phyloP scores from a whole-genome alignment of 805 yeast genomes.

The Saccharomycopsis javanensis region DNA sequence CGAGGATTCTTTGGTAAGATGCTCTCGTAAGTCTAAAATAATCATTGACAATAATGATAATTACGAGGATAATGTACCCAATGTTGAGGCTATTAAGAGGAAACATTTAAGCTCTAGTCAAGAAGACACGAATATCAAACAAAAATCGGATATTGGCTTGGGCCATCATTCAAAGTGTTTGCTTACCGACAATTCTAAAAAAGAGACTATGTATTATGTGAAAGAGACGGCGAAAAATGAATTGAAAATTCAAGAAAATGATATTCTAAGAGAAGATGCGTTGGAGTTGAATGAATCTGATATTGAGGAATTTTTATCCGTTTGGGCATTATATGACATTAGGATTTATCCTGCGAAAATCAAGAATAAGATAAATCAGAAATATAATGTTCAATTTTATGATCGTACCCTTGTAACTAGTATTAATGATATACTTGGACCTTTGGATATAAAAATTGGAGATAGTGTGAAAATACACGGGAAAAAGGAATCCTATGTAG shows the following conservation, averaged over 20 bases:
- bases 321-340: conserved; percentile 45
- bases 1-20: background rate
- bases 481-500: conserved; percentile 28
- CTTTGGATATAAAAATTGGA: conserved; percentile 49
- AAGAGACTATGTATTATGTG: background rate
- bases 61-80: too few species aligned
- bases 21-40: background rate
- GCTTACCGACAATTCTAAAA: background rate
- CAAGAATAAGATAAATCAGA: conserved; percentile 20
- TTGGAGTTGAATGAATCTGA: background rate
- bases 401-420: conserved; percentile 29
- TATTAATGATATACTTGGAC: conserved; percentile 31
- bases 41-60: background rate
- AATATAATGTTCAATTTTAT: conserved; percentile 31
- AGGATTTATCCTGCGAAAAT: conserved; percentile 44
- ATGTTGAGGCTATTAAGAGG: background rate
- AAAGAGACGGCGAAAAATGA: background rate
- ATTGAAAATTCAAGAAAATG: background rate
- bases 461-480: conserved; percentile 37
- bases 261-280: background rate
- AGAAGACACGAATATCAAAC: too few species aligned
- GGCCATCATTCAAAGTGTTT: background rate
- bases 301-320: conserved; percentile 20
- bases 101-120: background rate
- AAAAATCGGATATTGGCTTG: background rate